Base-by-base conservation (phyloP, 176 grass and related monocot species). In the Otatea glauca region DNA sequence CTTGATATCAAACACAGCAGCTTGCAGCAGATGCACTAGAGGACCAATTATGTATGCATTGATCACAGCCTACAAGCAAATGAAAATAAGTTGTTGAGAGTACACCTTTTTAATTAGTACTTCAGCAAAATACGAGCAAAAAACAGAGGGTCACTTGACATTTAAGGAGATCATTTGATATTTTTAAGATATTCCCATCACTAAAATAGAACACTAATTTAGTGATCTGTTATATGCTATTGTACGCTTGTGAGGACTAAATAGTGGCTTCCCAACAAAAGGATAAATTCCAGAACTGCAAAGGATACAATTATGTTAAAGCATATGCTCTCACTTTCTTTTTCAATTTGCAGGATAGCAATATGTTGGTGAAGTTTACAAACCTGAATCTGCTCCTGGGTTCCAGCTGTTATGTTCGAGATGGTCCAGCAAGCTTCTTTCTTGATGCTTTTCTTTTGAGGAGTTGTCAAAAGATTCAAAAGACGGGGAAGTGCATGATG, bases 361-460 rank as follows among this genome's bases (percentile, higher is more conserved):
- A 51, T 25, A 37, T 47, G 13, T 7, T 29, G 11, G n/a, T 14
- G 9, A 65, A 49, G 29, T 25, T 73, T 23, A 47, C 25, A 72
- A 72, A 94, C 90, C 87, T 94, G 90, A 86, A 94, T 92, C 80
- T 94, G 92, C 45, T 90, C 82, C 14, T 83, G 86, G 74, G 85
- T 94, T 77, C 90, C 92, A 80, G 87, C 90, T 61, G 90, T 92
- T 29, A 92, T 92, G 70, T 94, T 94, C 14, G 87, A 94, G 61
- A 92, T 90, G 17, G 82, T 83, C 89, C 89, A 90, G 78, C 90
- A 94, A 72, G 85, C 90, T 88, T 94, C 85, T 50, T 88, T 92
- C 79, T 88, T 92, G 43, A 94, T 83, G 25, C 70, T 82, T 86
- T 88, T 92, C 65, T 82, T 90, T 55, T 92, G 86, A 81, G 86